Conservation (phyloP, 208 protist genomes). For the Trypanosoma scelopori region DNA sequence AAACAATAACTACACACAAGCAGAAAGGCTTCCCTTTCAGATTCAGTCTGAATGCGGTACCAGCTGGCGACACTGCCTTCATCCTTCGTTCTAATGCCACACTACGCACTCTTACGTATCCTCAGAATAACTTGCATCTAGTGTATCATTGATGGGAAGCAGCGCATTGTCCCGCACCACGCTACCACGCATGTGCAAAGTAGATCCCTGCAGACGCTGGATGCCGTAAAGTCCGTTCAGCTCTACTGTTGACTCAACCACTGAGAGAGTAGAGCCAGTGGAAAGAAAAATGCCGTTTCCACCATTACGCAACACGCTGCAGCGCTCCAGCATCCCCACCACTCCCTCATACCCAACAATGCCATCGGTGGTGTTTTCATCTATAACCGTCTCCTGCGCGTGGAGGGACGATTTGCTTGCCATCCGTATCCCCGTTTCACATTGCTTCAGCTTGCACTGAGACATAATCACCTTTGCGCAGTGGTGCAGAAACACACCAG, state of each 20-base stretch:
- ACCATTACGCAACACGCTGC: slow-evolving; percentile 46
- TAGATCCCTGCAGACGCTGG: slow-evolving; percentile 50
- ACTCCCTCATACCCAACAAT: slow-evolving; percentile 51
- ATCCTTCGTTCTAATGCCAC: neutral
- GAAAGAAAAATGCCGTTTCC: slow-evolving; percentile 61
- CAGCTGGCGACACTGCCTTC: too few species aligned
- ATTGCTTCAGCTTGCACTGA: slow-evolving; percentile 49
- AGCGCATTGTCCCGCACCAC: slow-evolving; percentile 63
- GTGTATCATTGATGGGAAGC: slow-evolving; percentile 51
- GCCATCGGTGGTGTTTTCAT: slow-evolving; percentile 48
- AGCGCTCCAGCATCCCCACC: slow-evolving; percentile 35
- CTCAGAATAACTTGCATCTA: slow-evolving; percentile 1
- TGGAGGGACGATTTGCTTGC: slow-evolving; percentile 21
- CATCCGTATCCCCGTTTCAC: slow-evolving; percentile 48
- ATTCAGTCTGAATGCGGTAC: too few species aligned
- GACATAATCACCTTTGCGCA: slow-evolving; percentile 31
- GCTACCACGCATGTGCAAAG: slow-evolving; percentile 42
- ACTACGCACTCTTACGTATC: neutral
- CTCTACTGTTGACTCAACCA: slow-evolving; percentile 55
- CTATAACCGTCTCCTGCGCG: slow-evolving; percentile 45
- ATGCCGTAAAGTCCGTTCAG: slow-evolving; percentile 69
- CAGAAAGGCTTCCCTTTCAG: too few species aligned
- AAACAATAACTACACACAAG: too few species aligned
- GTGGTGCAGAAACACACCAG: slow-evolving; percentile 46
- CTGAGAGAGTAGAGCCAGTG: slow-evolving; percentile 27